Evolutionary conservation across 1,284 basidiomycete species (phyloP), one percentile per base, ranked within the genome.

Genomic region (Ceratobasidium sp.): DNA sequence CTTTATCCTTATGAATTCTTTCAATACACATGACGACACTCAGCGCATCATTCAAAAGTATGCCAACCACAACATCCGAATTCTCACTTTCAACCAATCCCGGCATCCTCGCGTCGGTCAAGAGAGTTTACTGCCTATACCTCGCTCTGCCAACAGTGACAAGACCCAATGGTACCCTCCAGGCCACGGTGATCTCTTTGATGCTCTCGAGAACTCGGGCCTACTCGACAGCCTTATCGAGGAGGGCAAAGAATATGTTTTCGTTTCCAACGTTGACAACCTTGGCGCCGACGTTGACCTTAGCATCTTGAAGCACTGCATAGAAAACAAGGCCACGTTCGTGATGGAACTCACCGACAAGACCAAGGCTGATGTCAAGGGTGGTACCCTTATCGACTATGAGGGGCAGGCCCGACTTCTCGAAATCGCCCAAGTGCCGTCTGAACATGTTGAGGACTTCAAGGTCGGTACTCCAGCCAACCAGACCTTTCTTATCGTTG

Each of bases 321-420:
- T 95, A 73, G 90, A 96, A 78, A 86, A 88, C 12, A 85, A 91
- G 77, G 88, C 93, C 61, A 94, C 97, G 83, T 97, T 97, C 85
- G 81, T 98, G 80, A 97, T 97, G 96, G 97, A 99, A 84, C 96
- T 99, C 76, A 99, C 97, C 3, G 96, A 99, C 87, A 99, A 99
- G 90, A 99, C 97, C 80, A 99, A 99, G 87, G 97, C 97, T 73
- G 97, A 99, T 82, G 92, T 99, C 84, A 99, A 99, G 89, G 97
- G 97, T 87, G 97, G 97, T 84, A 99, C 97, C 65, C 87, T 97
- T 78, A 96, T 98, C 79, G 94, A 98, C 82, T 98, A 98, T 81
- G 93, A 99, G 60, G 97, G 97, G 73, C 90, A 89, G 50, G 89
- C 98, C 74, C 92, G 97, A 76, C 86, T 99, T 55, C 91, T 99